Evolutionary conservation across 805 yeast species (phyloP).

Genomic region (Teunomyces barrocoloradensis): DNA sequence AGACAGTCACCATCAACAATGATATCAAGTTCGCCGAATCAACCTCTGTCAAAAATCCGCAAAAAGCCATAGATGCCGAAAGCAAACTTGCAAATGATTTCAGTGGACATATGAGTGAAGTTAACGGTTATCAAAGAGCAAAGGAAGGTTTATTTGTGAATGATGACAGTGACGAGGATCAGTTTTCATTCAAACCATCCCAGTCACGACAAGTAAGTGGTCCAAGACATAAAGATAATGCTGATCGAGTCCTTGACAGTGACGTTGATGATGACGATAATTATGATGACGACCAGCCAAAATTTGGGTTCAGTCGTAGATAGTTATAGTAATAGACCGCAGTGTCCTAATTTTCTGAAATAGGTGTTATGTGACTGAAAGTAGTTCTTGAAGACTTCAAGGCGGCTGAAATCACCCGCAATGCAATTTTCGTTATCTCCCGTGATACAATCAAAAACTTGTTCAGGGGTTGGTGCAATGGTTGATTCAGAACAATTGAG

Average conservation of each 20-base stretch:
- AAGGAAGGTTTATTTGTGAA: slow-evolving; percentile 4
- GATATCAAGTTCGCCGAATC: slow-evolving; percentile 7
- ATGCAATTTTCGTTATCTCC: slow-evolving; percentile 31
- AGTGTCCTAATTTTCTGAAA: slow-evolving; percentile 34
- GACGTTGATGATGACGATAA: background rate
- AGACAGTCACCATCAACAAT: slow-evolving; percentile 8
- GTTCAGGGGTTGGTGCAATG: slow-evolving; percentile 21
- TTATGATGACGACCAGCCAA: slow-evolving; percentile 31
- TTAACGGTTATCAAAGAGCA: slow-evolving; percentile 5
- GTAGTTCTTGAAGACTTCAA: slow-evolving; percentile 11
- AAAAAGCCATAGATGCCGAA: slow-evolving; percentile 4
- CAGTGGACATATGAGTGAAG: slow-evolving; percentile 11
- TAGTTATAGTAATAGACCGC: slow-evolving; percentile 4
- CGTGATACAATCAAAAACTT: slow-evolving; percentile 33
- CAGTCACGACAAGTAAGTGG: background rate
- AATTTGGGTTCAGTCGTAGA: slow-evolving; percentile 28
- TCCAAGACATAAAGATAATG: background rate
- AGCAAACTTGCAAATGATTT: slow-evolving; percentile 8
- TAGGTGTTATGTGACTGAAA: slow-evolving; percentile 36
- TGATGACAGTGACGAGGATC: slow-evolving; percentile 1
- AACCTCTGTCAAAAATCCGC: background rate
- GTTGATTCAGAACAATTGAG: slow-evolving; percentile 19
- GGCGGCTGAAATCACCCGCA: slow-evolving; percentile 24
- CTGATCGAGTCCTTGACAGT: too few species aligned
- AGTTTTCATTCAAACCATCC: slow-evolving; percentile 1